A percentile compares a stretch with the other conserved stretches of the same genome.
These are phyloP conservation scores for Mitragyna speciosa DNA, from an alignment of 257 asterid species.

Conservation along the genomic window DNA sequence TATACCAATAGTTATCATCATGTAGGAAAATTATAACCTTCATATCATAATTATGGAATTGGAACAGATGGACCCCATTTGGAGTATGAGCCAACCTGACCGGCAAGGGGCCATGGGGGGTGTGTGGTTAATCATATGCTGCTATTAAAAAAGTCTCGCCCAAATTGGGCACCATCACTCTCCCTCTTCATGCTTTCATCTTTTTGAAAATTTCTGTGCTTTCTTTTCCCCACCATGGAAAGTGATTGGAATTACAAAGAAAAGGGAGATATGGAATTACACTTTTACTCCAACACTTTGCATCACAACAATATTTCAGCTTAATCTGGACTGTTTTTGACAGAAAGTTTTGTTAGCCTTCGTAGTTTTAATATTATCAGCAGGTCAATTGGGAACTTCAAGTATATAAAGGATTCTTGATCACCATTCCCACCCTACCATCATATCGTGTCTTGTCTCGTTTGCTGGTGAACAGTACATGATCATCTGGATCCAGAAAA, in stretches of 20 bases:
- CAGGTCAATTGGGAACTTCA: background rate
- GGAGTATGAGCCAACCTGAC: slow-evolving; percentile 7
- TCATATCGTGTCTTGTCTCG: slow-evolving; percentile 11
- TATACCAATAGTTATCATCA: background rate
- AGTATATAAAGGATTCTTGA: background rate
- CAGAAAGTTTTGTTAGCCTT: no score
- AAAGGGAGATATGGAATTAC: background rate
- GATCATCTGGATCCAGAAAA: slow-evolving; percentile 5
- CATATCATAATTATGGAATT: background rate
- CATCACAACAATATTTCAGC: background rate
- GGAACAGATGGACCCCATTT: slow-evolving; percentile 23
- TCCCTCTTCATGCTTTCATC: background rate
- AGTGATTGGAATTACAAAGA: slow-evolving; percentile 5
- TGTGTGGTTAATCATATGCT: slow-evolving; percentile 6
- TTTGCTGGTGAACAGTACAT: background rate
- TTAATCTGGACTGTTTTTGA: background rate
- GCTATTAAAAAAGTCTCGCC: background rate
- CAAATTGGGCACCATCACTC: slow-evolving; percentile 6
- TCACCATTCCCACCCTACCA: background rate
- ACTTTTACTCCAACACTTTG: no score
- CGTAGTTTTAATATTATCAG: background rate
- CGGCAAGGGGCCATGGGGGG: background rate
- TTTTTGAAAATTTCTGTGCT: background rate
- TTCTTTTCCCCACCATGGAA: background rate
- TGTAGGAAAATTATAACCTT: background rate